phyloP scores from a whole-genome alignment of 495 filamentous ascomycete genomes.

The Emericellopsis terricola region DNA sequence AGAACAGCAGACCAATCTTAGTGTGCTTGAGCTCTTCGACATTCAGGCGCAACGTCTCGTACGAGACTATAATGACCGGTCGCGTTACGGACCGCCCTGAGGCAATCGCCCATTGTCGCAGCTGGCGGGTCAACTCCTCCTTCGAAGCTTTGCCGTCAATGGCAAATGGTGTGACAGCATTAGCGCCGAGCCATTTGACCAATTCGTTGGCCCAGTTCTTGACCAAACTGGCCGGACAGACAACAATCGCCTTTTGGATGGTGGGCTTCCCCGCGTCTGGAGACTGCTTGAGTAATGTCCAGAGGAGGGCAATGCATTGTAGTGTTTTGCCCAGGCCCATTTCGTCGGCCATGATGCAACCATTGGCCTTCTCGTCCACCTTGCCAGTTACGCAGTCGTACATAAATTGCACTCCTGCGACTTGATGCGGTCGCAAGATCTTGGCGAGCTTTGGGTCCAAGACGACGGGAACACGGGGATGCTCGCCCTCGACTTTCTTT shows the following conservation, averaged over 20 bases:
- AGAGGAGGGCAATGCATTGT: slow-evolving; percentile 54
- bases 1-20: slow-evolving; percentile 85
- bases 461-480: slow-evolving; percentile 85
- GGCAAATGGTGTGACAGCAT: slow-evolving; percentile 84
- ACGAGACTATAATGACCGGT: slow-evolving; percentile 98
- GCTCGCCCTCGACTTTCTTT: slow-evolving; percentile 64
- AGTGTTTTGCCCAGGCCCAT: slow-evolving; percentile 97
- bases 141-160: slow-evolving; percentile 95
- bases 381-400: slow-evolving; percentile 86
- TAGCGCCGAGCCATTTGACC: slow-evolving; percentile 88
- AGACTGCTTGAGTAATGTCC: slow-evolving; percentile 91
- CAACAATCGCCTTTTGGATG: slow-evolving; percentile 95
- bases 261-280: slow-evolving; percentile 83
- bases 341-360: slow-evolving; percentile 98
- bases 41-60: slow-evolving; percentile 87
- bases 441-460: slow-evolving; percentile 88
- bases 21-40: slow-evolving; percentile 73
- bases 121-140: slow-evolving; percentile 70
- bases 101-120: slow-evolving; percentile 89
- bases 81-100: slow-evolving; percentile 77
- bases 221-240: slow-evolving; percentile 93
- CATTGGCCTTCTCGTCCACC: slow-evolving; percentile 85
- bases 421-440: slow-evolving; percentile 87
- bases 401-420: slow-evolving; percentile 97
- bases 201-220: slow-evolving; percentile 95